These are phyloP conservation scores for Xylaria sp. DNA, from an alignment of 2,329 filamentous ascomycete genomes.

Conservation along the genomic window DNA sequence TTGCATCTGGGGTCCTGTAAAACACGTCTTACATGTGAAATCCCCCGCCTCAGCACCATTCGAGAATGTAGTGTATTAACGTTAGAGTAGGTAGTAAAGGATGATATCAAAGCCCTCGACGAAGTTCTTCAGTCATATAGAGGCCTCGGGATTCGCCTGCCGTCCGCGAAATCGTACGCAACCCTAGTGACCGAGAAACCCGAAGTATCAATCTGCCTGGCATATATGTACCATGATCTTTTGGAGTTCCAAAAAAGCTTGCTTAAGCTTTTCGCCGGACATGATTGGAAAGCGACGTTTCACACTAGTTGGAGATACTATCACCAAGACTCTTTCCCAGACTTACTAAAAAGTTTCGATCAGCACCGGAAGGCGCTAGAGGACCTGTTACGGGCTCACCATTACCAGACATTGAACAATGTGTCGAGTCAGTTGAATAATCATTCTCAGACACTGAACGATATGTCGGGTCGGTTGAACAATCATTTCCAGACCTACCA, in stretches of 20 bases:
- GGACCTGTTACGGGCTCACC: constrained; percentile 19
- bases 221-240: constrained; percentile 43
- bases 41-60: background rate
- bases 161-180: constrained; percentile 27
- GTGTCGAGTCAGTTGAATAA: constrained; percentile 10
- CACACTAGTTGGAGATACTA: constrained; percentile 37
- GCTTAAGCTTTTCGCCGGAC: constrained; percentile 31
- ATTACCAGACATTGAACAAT: constrained; percentile 24
- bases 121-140: constrained; percentile 40
- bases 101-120: constrained; percentile 33
- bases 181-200: constrained; percentile 31
- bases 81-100: constrained; percentile 32
- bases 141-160: constrained; percentile 38
- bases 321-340: constrained; percentile 16
- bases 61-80: constrained; percentile 10
- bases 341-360: constrained; percentile 19
- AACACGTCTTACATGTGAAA: constrained; percentile 41
- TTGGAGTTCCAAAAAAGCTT: constrained; percentile 38
- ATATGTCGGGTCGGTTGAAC: constrained; percentile 25
- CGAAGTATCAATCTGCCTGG: constrained; percentile 37
- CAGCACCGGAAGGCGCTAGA: constrained; percentile 27
- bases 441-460: constrained; percentile 18
- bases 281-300: constrained; percentile 33
- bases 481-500: constrained; percentile 34
- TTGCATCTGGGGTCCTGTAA: constrained; percentile 48